Evolutionary conservation across 2,329 filamentous ascomycete species (phyloP).

Genomic region (Curvularia verruculosa): DNA sequence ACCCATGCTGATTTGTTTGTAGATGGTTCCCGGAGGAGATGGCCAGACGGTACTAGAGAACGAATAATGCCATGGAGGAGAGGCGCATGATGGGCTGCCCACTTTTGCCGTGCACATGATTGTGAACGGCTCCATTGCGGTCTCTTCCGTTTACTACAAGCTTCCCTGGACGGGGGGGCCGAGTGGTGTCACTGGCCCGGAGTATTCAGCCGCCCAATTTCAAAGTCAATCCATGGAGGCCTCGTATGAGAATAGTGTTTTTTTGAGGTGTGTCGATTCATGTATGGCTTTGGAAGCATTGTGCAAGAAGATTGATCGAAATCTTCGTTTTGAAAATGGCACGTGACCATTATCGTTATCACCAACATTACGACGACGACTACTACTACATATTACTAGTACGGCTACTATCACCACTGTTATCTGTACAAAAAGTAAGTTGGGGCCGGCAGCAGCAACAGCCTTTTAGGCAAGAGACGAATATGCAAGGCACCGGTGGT

Average conservation of each 20-base stretch:
- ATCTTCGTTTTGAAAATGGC: neutral
- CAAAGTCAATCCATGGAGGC: neutral
- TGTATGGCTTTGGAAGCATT: neutral
- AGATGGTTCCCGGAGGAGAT: conserved; percentile 47
- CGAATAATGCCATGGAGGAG: conserved; percentile 17
- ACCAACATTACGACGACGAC: no score
- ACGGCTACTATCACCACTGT: neutral
- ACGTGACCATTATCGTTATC: neutral
- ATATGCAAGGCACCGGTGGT: conserved; percentile 5
- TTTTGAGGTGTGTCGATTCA: neutral
- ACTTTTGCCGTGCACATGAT: neutral
- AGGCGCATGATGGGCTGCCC: neutral
- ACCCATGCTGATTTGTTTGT: conserved; percentile 13
- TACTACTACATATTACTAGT: no score
- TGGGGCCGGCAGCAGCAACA: neutral
- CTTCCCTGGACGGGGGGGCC: neutral
- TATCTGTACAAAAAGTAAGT: neutral
- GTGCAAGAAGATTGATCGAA: neutral
- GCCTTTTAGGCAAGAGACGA: neutral
- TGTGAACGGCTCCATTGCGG: conserved; percentile 2
- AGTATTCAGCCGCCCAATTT: neutral
- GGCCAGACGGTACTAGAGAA: conserved; percentile 37
- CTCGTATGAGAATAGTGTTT: neutral
- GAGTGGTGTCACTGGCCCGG: conserved; percentile 5
- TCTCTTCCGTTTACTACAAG: neutral